A percentile compares a stretch with the other conserved stretches of the same genome.
These are phyloP conservation scores for Salinomyces thailandicus DNA, from an alignment of 2,329 filamentous ascomycete genomes.

Conservation along the genomic window DNA sequence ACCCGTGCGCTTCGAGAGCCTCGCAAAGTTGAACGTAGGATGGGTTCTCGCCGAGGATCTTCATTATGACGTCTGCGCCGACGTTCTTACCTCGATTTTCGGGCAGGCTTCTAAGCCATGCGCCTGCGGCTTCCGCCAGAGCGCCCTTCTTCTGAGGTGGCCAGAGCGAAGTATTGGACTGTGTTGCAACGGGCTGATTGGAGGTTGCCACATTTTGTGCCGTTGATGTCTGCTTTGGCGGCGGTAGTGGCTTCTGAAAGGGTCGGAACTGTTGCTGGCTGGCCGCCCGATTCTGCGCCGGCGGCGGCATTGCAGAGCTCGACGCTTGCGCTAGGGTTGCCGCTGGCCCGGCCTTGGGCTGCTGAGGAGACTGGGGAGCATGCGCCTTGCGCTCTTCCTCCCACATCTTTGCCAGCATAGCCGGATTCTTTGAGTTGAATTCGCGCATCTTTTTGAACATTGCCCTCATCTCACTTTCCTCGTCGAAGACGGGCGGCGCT, in stretches of 20 bases:
- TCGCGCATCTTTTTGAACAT: slow-evolving; percentile 51
- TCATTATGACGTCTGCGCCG: slow-evolving; percentile 31
- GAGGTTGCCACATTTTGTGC: slow-evolving; percentile 2
- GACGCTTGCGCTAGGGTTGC: background rate
- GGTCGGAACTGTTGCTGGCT: slow-evolving; percentile 1
- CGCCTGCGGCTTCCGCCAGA: slow-evolving; percentile 41
- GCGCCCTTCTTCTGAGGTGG: slow-evolving; percentile 40
- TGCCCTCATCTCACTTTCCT: slow-evolving; percentile 42
- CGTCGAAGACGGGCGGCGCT: slow-evolving; percentile 23
- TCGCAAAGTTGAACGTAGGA: slow-evolving; percentile 47
- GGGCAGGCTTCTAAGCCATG: slow-evolving; percentile 34
- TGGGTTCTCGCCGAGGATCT: slow-evolving; percentile 43
- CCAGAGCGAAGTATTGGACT: slow-evolving; percentile 35
- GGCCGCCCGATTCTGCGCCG: background rate
- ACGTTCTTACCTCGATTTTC: slow-evolving; percentile 34
- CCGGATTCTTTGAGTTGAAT: slow-evolving; percentile 45
- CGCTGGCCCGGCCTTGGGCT: background rate
- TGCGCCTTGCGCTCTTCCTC: slow-evolving; percentile 38
- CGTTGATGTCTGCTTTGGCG: background rate
- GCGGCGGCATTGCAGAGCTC: background rate
- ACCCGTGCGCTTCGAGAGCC: slow-evolving; percentile 39
- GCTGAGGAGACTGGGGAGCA: slow-evolving; percentile 7
- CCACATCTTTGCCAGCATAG: slow-evolving; percentile 45
- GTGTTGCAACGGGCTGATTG: background rate
- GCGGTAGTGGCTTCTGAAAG: slow-evolving; percentile 1